Evolutionary conservation across 2,329 filamentous ascomycete genomes (phyloP).

Genomic region (Colletotrichum graminicola): DNA sequence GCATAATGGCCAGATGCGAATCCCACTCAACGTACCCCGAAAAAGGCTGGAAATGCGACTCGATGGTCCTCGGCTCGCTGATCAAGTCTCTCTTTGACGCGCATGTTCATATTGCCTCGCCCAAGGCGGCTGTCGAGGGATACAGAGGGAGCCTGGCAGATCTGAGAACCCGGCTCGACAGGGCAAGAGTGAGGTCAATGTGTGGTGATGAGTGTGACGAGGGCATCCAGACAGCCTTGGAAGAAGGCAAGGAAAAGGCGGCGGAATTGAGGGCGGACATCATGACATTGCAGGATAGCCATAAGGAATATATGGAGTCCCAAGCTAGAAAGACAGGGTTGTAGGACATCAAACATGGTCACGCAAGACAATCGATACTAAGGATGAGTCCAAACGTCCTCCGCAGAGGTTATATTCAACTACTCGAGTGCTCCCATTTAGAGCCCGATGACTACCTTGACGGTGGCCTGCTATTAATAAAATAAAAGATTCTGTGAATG

Average conservation of each 20-base stretch:
- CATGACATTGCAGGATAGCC: neutral
- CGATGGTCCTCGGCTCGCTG: neutral
- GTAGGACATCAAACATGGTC: neutral
- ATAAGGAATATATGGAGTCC: neutral
- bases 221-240: neutral
- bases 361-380: neutral
- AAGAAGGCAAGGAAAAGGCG: neutral
- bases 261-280: neutral
- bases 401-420: slow-evolving; percentile 1
- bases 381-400: neutral
- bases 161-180: neutral
- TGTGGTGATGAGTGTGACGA: neutral
- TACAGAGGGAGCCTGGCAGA: neutral
- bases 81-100: neutral
- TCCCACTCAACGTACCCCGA: neutral
- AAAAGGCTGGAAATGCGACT: neutral
- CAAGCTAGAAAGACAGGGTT: neutral
- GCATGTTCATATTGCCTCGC: neutral
- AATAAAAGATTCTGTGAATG: neutral
- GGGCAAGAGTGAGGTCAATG: neutral
- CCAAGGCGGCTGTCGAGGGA: neutral
- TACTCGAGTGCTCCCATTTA: neutral
- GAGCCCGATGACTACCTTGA: neutral
- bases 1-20: neutral
- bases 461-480: neutral